These are phyloP conservation scores for Apostasia ramifera DNA, from an alignment of 106 monocot species.

Conservation along the genomic window DNA sequence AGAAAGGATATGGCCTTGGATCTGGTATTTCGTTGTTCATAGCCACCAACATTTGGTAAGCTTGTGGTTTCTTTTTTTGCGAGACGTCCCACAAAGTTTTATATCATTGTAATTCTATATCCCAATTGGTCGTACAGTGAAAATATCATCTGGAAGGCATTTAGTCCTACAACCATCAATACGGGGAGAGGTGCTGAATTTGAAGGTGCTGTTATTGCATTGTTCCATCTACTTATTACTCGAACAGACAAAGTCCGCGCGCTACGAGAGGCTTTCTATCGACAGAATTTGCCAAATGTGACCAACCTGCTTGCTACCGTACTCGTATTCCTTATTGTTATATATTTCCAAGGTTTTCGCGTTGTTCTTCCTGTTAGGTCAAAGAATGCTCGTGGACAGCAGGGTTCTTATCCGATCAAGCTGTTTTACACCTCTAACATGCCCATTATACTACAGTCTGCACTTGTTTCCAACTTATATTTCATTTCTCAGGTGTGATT, in stretches of 20 bases:
- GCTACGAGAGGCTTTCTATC: conserved; percentile 19
- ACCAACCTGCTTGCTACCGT: conserved; percentile 33
- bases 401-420: conserved; percentile 27
- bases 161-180: conserved; percentile 30
- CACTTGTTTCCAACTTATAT: conserved; percentile 36
- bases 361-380: conserved; percentile 39
- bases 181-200: conserved; percentile 32
- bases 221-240: conserved; percentile 34
- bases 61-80: not conserved
- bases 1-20: conserved; percentile 23
- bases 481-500: conserved; percentile 30
- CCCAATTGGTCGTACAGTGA: conserved; percentile 11
- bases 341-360: conserved; percentile 36
- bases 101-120: not conserved
- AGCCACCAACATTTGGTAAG: conserved; percentile 30
- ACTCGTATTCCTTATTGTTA: conserved; percentile 32
- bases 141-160: conserved; percentile 36
- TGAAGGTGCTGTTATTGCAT: conserved; percentile 41
- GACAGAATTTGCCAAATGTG: conserved; percentile 40
- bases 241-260: conserved; percentile 30
- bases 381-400: conserved; percentile 29
- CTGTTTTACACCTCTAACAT: conserved; percentile 37
- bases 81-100: not conserved
- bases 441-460: conserved; percentile 38
- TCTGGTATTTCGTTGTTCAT: conserved; percentile 32